phyloP scores from a whole-genome alignment of 2,329 filamentous ascomycete species.

The Aspergillus sp. region DNA sequence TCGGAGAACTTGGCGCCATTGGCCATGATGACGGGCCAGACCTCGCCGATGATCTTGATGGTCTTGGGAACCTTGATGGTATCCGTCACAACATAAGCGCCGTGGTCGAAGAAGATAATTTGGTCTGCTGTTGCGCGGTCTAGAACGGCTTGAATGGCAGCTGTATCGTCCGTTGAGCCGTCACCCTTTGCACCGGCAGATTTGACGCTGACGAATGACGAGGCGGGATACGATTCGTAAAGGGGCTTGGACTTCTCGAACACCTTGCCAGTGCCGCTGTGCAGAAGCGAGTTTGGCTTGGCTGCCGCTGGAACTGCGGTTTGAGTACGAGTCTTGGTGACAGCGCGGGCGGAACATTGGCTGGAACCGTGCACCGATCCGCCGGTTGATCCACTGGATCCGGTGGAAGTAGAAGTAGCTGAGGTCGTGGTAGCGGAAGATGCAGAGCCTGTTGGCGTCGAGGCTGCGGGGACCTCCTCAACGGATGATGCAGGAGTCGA shows the following conservation, averaged over 20 bases:
- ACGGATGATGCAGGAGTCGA: not conserved
- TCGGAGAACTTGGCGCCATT: conserved; percentile 75
- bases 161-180: conserved; percentile 83
- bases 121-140: conserved; percentile 65
- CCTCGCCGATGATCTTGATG: conserved; percentile 86
- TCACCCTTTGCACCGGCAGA: conserved; percentile 83
- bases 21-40: conserved; percentile 89
- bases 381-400: conserved; percentile 13
- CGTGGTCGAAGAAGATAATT: conserved; percentile 68
- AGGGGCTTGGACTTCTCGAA: conserved; percentile 89
- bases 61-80: conserved; percentile 70
- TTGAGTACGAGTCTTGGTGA: conserved; percentile 59
- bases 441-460: conserved; percentile 5
- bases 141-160: conserved; percentile 78
- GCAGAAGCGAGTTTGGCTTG: conserved; percentile 71
- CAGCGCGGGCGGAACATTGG: conserved; percentile 34
- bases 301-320: conserved; percentile 57
- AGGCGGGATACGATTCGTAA: conserved; percentile 71
- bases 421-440: conserved; percentile 6
- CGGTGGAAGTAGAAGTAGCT: not conserved
- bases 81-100: conserved; percentile 64
- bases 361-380: conserved; percentile 21
- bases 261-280: conserved; percentile 65
- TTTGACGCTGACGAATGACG: conserved; percentile 82
- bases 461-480: not conserved